Conservation (phyloP, 1,284 basidiomycete genomes). For the Ustilago loliicola region DNA sequence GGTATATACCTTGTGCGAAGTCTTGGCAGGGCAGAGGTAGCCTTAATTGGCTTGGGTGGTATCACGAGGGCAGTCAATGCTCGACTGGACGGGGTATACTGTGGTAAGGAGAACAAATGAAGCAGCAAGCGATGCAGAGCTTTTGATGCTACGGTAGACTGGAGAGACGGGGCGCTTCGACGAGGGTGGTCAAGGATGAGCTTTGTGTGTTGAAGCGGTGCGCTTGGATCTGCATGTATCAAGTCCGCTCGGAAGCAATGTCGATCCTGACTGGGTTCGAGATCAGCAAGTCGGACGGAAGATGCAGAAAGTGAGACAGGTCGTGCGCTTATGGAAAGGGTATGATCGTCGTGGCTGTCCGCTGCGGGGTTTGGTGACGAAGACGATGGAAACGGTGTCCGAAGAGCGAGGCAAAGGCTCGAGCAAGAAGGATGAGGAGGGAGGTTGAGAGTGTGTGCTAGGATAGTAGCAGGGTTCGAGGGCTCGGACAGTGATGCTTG, state of each 20-base stretch:
- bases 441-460: not conserved
- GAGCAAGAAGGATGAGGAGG: not conserved
- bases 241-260: slow-evolving; percentile 54
- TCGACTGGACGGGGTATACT: slow-evolving; percentile 16
- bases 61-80: slow-evolving; percentile 23
- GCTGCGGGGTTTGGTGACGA: slow-evolving; percentile 22
- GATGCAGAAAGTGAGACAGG: slow-evolving; percentile 10
- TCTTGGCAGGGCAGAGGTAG: slow-evolving; percentile 26
- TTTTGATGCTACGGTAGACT: not conserved
- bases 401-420: not conserved
- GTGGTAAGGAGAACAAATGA: slow-evolving; percentile 6
- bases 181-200: slow-evolving; percentile 2
- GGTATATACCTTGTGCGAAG: slow-evolving; percentile 41
- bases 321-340: not conserved
- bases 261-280: slow-evolving; percentile 33
- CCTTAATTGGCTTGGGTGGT: slow-evolving; percentile 5
- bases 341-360: slow-evolving; percentile 10
- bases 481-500: slow-evolving; percentile 35
- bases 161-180: not conserved
- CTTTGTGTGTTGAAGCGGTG: not conserved
- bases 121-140: not conserved
- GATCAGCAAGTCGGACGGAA: slow-evolving; percentile 17
- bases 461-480: slow-evolving; percentile 6
- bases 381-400: not conserved
- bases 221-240: slow-evolving; percentile 23